Base-by-base conservation (phyloP, 2,329 filamentous ascomycete species). In the Hypocreales sp. region DNA sequence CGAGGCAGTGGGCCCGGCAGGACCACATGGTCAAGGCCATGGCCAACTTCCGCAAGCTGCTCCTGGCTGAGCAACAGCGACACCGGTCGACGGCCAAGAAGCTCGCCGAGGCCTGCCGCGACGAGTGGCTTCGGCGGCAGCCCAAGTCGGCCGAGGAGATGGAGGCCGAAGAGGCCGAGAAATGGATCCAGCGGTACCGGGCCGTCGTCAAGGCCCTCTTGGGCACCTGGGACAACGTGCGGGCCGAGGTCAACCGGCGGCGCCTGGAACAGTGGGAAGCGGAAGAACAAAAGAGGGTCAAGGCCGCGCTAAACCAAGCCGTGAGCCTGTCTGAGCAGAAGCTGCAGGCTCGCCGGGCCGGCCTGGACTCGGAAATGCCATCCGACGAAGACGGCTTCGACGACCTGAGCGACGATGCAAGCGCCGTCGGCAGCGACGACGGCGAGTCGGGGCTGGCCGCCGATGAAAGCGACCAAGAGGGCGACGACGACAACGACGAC, bases 11-110 rank as follows among this genome's bases (percentile, higher is more conserved):
- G 61, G 74, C 79, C n/a, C 84, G 92, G 39, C 68, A 72, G 44
- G 86, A 95, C 44, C 81, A 95, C 46, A 64, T 95, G 28, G 62
- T 79, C 24, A 75, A 76, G 25, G 86, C 92, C 34, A 76, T 79
- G 32, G 46, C 77, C 9, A 78, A 86, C 40, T 87, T 95, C 40
- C 73, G 81, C 25, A 79, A 74, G 41, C 61, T 95, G 20, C 70
- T 95, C 56, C 54, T 76, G 3, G 69, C 72, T 31, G 90, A 98
- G 48, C 79, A 84, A 39, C 70, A 71, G 35, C 66, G 75, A 9
- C 87, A 95, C 50, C 72, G 72, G 20, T 61, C 68, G n/a, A 61
- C 67, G 3, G 87, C 87, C 2, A 92, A 84, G 49, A 71, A 72
- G 28, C 52, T 92, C 28, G 87, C 87, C 2, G 72, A 81, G 42